Conservation (phyloP, 2,329 filamentous ascomycete species). For the Daldinia sp. region DNA sequence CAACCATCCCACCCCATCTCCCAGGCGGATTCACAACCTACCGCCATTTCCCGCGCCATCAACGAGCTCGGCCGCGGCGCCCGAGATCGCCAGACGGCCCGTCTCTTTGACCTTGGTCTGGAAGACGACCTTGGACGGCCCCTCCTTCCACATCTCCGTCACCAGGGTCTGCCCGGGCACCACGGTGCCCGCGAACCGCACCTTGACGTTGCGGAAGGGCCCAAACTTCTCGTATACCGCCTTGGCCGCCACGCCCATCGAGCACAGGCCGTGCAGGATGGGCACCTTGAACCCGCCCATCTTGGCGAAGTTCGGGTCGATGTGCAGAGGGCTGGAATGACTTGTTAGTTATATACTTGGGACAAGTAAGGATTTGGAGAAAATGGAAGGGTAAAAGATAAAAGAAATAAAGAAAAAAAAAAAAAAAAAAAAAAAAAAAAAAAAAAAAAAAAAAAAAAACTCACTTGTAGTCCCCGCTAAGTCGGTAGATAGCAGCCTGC, state of each 20-base stretch:
- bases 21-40: constrained; percentile 45
- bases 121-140: constrained; percentile 75
- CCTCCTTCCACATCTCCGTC: constrained; percentile 96
- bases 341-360: constrained; percentile 1
- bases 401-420: background rate
- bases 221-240: constrained; percentile 89
- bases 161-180: constrained; percentile 88
- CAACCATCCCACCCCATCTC: background rate
- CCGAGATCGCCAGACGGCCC: constrained; percentile 86
- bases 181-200: constrained; percentile 87
- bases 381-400: no score
- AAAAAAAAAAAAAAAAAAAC: constrained; percentile 37
- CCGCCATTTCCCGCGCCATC: constrained; percentile 46
- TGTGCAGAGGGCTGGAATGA: constrained; percentile 79
- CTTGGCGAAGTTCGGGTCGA: constrained; percentile 94
- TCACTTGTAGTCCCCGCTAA: constrained; percentile 91
- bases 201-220: constrained; percentile 89
- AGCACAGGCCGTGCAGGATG: constrained; percentile 97
- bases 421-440: constrained; percentile 19
- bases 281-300: constrained; percentile 94
- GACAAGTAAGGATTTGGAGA: background rate
- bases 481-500: constrained; percentile 91
- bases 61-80: constrained; percentile 81
- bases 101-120: constrained; percentile 93
- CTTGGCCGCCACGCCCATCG: constrained; percentile 91